Evolutionary conservation across 2,329 filamentous ascomycete species (phyloP).

Genomic region (Pseudogymnoascus sp.): DNA sequence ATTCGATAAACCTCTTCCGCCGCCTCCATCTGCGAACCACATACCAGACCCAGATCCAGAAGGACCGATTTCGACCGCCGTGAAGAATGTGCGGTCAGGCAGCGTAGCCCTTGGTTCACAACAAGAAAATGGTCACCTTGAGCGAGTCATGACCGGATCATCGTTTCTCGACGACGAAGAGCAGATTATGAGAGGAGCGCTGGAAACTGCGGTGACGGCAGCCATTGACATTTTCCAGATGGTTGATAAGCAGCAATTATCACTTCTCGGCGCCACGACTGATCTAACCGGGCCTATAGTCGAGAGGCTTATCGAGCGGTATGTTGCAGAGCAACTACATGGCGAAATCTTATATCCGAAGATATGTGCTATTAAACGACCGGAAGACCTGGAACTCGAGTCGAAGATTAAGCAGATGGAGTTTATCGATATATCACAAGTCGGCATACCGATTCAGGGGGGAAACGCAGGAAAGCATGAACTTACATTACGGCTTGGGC

Average conservation of each 20-base stretch:
- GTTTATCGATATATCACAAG: constrained; percentile 86
- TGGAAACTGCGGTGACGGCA: constrained; percentile 86
- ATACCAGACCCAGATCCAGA: constrained; percentile 55
- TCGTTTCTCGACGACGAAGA: constrained; percentile 80
- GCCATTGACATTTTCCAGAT: constrained; percentile 94
- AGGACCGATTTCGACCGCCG: constrained; percentile 49
- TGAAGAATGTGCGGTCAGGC: constrained; percentile 50
- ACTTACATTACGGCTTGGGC: constrained; percentile 67
- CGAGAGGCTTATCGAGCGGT: constrained; percentile 89
- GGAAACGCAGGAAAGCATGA: constrained; percentile 74
- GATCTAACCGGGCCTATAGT: constrained; percentile 88
- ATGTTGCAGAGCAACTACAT: constrained; percentile 89
- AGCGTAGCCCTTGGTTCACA: constrained; percentile 29
- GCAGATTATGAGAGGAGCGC: constrained; percentile 76
- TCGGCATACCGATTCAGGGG: constrained; percentile 80
- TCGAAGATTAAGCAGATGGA: constrained; percentile 89
- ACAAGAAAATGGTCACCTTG: constrained; percentile 30
- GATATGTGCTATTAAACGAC: constrained; percentile 67
- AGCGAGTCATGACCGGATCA: constrained; percentile 20
- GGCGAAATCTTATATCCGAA: constrained; percentile 76
- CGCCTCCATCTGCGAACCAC: constrained; percentile 57
- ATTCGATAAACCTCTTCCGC: constrained; percentile 70
- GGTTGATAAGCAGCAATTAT: constrained; percentile 93
- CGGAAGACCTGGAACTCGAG: constrained; percentile 83
- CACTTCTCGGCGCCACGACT: constrained; percentile 83